A percentile compares a stretch with the other conserved stretches of the same genome.
Evolutionary conservation across 2,329 filamentous ascomycete species (phyloP).

Genomic region (Aspergillus sp.): DNA sequence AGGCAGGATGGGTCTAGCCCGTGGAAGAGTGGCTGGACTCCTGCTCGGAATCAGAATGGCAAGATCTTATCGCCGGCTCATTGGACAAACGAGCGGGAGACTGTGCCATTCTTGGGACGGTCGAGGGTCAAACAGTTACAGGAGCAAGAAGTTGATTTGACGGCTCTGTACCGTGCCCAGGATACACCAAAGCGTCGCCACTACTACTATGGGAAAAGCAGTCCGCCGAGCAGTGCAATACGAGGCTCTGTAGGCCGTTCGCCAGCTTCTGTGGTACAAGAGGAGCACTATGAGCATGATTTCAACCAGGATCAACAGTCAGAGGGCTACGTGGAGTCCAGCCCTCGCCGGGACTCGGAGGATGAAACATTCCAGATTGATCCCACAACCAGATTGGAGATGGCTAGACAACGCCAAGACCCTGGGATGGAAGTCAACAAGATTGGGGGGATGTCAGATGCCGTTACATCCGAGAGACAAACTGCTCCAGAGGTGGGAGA

Average conservation of each 20-base stretch:
- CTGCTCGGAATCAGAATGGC: conserved; percentile 25
- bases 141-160: conserved; percentile 40
- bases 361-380: conserved; percentile 28
- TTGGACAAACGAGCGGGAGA: conserved; percentile 32
- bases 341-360: conserved; percentile 26
- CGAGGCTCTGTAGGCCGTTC: conserved; percentile 19
- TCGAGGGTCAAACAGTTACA: conserved; percentile 37
- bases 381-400: conserved; percentile 26
- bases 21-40: conserved; percentile 33
- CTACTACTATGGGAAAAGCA: conserved; percentile 40
- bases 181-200: conserved; percentile 41
- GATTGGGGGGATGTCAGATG: conserved; percentile 19
- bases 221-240: conserved; percentile 28
- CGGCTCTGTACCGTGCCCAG: conserved; percentile 33
- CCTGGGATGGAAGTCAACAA: conserved; percentile 11
- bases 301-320: conserved; percentile 24
- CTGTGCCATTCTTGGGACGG: conserved; percentile 31
- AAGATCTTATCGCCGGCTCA: conserved; percentile 31
- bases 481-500: conserved; percentile 18
- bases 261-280: conserved; percentile 16
- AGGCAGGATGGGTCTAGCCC: conserved; percentile 32
- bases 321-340: conserved; percentile 29
- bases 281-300: conserved; percentile 17
- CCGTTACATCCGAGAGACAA: conserved; percentile 18
- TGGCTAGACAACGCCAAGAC: conserved; percentile 17